Base-by-base conservation (phyloP, 2,329 filamentous ascomycete species). In the Chaetomiaceae sp. region DNA sequence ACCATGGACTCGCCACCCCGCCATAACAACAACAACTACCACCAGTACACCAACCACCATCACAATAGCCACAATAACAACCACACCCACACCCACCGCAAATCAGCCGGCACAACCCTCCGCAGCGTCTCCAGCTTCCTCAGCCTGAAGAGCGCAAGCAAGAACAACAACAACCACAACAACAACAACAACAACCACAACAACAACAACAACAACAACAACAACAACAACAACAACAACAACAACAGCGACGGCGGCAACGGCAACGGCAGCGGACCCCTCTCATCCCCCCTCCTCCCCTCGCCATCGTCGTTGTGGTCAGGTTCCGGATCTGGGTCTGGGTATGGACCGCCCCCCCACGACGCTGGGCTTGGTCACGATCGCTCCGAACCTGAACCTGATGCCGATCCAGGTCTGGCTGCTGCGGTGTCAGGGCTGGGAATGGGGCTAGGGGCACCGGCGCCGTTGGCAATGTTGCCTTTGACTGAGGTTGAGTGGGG, bases 101-200 rank as follows among this genome's bases (percentile, higher is more conserved):
- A 45, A n/a, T 47, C 46, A 3, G 50, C 46, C 20, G 23, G 38
- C 17, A 43, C 50, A 14, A 48, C 42, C 19, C 46, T 49, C 23
- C 31, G 33, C n/a, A 31, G 31, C 16, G 46, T 53, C 19, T 52
- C 50, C 4, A 54, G 47, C 34, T 48, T 55, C 31, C 33, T 55
- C n/a, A 45, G 35, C 47, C 21, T 51, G 38, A 50, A 55, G 30
- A 34, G n/a, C 23, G n/a, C n/a, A n/a, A n/a, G n/a, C n/a, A n/a
- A n/a, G n/a, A n/a, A n/a, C n/a, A n/a, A n/a, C n/a, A n/a, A n/a
- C n/a, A n/a, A n/a, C n/a, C n/a, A n/a, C n/a, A 27, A 7, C 10
- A 23, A 21, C 44, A 48, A 13, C 17, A 27, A 27, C 14, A 33
- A 21, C 6, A 31, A 13, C 12, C 17, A 25, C 10, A 25, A 34